phyloP scores from a whole-genome alignment of 2,329 filamentous ascomycete genomes.

The Colletotrichum gloeosporioides region DNA sequence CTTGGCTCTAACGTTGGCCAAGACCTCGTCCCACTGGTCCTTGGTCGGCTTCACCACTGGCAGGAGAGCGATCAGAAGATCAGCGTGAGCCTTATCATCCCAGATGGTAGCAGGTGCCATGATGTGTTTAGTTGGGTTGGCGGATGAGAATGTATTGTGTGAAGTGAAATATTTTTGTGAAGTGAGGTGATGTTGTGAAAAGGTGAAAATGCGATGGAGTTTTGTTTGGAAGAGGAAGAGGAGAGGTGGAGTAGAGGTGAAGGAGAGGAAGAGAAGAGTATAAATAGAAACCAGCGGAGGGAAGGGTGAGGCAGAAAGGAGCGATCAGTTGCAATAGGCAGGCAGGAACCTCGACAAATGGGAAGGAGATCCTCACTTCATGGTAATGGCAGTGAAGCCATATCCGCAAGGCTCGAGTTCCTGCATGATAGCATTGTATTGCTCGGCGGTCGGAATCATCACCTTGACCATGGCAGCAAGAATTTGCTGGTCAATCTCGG shows the following conservation, averaged over 20 bases:
- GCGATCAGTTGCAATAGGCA: not conserved
- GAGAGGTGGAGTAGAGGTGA: not conserved
- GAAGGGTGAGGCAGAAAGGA: not conserved
- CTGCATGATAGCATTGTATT: conserved; percentile 42
- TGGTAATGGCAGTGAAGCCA: conserved; percentile 42
- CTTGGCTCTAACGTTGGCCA: conserved; percentile 32
- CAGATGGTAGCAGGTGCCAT: conserved; percentile 25
- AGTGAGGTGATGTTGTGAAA: not conserved
- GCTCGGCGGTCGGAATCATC: conserved; percentile 33
- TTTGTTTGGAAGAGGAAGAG: not conserved
- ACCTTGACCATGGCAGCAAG: conserved; percentile 45
- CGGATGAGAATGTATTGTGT: not conserved
- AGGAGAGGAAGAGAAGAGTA: not conserved
- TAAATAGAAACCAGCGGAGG: not conserved
- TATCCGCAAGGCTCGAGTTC: conserved; percentile 38
- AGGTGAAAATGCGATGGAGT: not conserved
- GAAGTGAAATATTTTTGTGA: not conserved
- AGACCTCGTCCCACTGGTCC: conserved; percentile 35
- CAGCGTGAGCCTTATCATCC: conserved; percentile 42
- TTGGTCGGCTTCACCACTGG: conserved; percentile 39
- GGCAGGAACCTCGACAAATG: not conserved
- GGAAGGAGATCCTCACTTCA: conserved; percentile 38
- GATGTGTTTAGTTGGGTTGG: not conserved
- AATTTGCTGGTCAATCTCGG: conserved; percentile 48
- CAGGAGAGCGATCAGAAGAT: conserved; percentile 42